Evolutionary conservation across 1,139 yeast genomes (phyloP).

Genomic region (Magnusiomyces ingens): DNA sequence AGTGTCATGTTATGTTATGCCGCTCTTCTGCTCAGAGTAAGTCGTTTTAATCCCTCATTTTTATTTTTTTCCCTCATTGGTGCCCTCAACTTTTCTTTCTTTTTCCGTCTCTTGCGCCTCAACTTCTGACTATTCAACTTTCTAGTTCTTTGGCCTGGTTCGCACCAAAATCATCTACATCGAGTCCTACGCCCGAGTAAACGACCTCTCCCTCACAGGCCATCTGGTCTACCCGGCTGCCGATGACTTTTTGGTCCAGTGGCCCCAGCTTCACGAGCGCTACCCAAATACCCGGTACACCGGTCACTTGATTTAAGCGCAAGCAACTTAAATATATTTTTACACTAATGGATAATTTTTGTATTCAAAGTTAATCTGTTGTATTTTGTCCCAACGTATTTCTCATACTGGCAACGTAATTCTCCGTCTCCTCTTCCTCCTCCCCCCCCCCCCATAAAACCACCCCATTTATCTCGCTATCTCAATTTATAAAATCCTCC

Average conservation of each 20-base stretch:
- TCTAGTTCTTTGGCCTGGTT: slow-evolving; percentile 42
- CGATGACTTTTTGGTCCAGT: slow-evolving; percentile 80
- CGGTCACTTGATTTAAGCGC: slow-evolving; percentile 62
- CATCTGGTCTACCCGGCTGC: slow-evolving; percentile 57
- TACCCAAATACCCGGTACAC: slow-evolving; percentile 65
- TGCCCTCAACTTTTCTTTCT: too few species aligned
- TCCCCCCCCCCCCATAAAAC: too few species aligned
- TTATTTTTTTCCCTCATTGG: neutral
- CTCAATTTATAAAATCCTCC: too few species aligned
- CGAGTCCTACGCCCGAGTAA: slow-evolving; percentile 86
- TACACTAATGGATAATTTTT: too few species aligned
- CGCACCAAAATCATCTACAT: slow-evolving; percentile 63
- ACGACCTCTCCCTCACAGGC: slow-evolving; percentile 71
- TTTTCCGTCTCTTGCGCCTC: neutral
- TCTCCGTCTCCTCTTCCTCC: too few species aligned
- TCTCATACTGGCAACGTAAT: too few species aligned
- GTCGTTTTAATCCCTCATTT: slow-evolving; percentile 3
- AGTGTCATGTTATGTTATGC: slow-evolving; percentile 70
- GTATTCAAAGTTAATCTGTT: too few species aligned
- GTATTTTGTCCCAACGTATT: too few species aligned
- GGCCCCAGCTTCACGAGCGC: slow-evolving; percentile 56
- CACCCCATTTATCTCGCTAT: too few species aligned
- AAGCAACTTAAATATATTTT: too few species aligned
- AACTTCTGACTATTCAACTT: neutral
- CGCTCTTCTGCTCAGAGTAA: slow-evolving; percentile 44